Percentiles rank a stretch among this genome's conserved stretches.
These are phyloP conservation scores for Citrus medica DNA, from an alignment of 345 rosid species.

Conservation along the genomic window DNA sequence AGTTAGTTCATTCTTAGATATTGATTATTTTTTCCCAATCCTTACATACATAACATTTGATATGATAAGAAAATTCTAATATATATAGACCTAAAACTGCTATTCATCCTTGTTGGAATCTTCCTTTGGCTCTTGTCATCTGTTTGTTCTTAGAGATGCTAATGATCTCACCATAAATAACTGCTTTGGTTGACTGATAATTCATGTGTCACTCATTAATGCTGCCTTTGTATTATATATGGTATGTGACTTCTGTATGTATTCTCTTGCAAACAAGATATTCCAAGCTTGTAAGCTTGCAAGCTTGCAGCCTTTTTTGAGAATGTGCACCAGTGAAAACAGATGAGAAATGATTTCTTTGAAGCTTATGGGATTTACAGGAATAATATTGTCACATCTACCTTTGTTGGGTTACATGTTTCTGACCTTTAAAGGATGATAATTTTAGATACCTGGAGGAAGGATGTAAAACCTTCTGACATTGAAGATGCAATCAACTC, in stretches of 20 bases:
- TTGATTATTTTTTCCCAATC: not conserved
- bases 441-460: conserved; percentile 84
- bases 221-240: not conserved
- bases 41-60: not conserved
- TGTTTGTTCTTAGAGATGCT: not conserved
- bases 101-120: not conserved
- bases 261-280: not conserved
- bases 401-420: not conserved
- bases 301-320: not conserved
- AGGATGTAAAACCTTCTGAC: conserved; percentile 54
- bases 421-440: not conserved
- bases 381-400: not conserved
- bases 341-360: not conserved
- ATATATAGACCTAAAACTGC: no score
- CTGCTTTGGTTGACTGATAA: not conserved
- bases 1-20: not conserved
- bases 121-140: not conserved
- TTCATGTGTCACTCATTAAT: not conserved
- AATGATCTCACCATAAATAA: not conserved
- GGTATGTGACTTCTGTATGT: not conserved
- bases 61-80: not conserved
- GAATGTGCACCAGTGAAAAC: not conserved
- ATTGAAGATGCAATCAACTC: conserved; percentile 64
- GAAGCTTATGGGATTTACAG: not conserved
- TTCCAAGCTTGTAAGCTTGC: not conserved